Evolutionary conservation across 108 stramenopile species (phyloP).

Genomic region (Nannochloropsis gaditana): DNA sequence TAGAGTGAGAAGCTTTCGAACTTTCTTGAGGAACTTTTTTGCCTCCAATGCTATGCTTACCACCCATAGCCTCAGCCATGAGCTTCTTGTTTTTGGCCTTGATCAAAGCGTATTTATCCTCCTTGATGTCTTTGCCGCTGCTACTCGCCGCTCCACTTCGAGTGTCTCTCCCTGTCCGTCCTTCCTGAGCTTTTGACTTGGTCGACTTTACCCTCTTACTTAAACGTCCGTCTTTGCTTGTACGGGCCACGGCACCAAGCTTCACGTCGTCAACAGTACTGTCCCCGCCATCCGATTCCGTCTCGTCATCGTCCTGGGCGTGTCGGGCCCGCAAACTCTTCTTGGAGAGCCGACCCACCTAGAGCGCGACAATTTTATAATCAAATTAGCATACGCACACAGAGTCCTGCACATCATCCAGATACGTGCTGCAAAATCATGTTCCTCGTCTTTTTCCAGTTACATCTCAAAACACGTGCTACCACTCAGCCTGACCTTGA

Average conservation of each 20-base stretch:
- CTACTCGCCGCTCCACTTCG: conserved; percentile 18
- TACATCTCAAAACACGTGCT: neutral
- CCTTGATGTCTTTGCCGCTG: conserved; percentile 12
- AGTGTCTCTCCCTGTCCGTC: neutral
- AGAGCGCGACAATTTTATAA: neutral
- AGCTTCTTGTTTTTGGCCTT: conserved; percentile 27
- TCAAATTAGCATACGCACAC: neutral
- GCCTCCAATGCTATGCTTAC: conserved; percentile 43
- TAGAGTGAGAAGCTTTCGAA: neutral
- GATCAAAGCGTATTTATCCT: conserved; percentile 23
- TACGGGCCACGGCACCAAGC: neutral
- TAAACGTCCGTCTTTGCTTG: neutral
- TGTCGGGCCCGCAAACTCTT: neutral
- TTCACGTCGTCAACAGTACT: neutral
- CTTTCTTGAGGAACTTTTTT: conserved; percentile 40
- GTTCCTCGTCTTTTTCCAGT: neutral
- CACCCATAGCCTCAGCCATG: conserved; percentile 27
- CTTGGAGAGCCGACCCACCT: neutral
- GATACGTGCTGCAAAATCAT: neutral
- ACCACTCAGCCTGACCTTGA: neutral
- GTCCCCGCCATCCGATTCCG: neutral
- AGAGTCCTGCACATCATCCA: neutral
- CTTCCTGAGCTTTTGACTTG: neutral
- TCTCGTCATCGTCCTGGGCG: neutral
- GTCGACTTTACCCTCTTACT: neutral